Conservation (phyloP, 208 protist genomes). For the Trypanosomatidae sp. region DNA sequence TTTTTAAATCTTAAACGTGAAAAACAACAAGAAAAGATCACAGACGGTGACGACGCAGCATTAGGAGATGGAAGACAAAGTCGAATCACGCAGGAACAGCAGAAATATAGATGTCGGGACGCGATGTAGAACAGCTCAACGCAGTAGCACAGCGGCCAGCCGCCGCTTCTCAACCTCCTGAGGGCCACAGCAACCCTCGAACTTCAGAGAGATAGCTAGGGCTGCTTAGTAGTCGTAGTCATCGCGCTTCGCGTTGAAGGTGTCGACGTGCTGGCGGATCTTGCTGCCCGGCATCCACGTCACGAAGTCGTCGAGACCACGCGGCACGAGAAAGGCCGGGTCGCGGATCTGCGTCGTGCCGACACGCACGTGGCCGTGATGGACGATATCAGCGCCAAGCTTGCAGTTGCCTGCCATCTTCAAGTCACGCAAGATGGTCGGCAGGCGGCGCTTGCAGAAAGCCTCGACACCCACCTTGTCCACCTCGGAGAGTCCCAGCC, state of each 20-base stretch:
- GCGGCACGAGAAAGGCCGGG: constrained; percentile 87
- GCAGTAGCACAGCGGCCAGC: too few relatives aligned
- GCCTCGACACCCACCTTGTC: constrained; percentile 90
- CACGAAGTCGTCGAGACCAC: constrained; percentile 81
- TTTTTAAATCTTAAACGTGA: too few relatives aligned
- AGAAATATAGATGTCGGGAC: too few relatives aligned
- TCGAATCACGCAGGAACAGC: too few relatives aligned
- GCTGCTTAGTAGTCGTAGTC: constrained; percentile 71
- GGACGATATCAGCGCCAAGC: constrained; percentile 74
- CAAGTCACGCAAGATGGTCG: constrained; percentile 82
- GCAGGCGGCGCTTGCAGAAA: constrained; percentile 89
- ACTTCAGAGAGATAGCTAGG: not conserved
- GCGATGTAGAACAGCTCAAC: too few relatives aligned
- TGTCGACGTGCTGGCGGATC: constrained; percentile 87
- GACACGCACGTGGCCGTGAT: constrained; percentile 91
- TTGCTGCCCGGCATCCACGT: constrained; percentile 91
- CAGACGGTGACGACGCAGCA: too few relatives aligned
- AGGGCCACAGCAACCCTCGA: too few relatives aligned
- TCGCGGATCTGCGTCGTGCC: constrained; percentile 88
- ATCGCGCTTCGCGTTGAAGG: constrained; percentile 84
- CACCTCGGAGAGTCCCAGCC: constrained; percentile 78
- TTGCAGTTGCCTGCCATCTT: constrained; percentile 90
- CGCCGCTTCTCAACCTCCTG: not conserved
- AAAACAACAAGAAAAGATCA: too few relatives aligned
- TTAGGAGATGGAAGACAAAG: too few relatives aligned